These are phyloP conservation scores for Kurtzmaniella fragi DNA, from an alignment of 805 yeast species.

Conservation along the genomic window DNA sequence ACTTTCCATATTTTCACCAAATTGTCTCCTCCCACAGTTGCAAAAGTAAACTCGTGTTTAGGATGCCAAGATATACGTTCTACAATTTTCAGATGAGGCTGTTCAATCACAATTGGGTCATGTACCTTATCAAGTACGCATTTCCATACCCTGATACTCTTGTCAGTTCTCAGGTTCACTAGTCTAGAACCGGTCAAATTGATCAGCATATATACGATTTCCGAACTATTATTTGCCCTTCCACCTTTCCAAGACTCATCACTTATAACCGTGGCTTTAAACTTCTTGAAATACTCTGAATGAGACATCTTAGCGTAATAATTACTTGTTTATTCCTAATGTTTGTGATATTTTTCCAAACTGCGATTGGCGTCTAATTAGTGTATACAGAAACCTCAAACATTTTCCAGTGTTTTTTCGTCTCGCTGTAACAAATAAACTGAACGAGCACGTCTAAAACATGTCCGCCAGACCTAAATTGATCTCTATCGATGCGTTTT, in stretches of 20 bases:
- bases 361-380: too few relatives aligned
- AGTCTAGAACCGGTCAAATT: slow-evolving; percentile 39
- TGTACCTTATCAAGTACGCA: slow-evolving; percentile 18
- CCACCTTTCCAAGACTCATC: not conserved
- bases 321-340: too few relatives aligned
- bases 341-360: too few relatives aligned
- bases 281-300: too few relatives aligned
- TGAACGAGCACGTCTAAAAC: too few relatives aligned
- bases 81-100: slow-evolving; percentile 35
- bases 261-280: too few relatives aligned
- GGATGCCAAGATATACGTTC: slow-evolving; percentile 49
- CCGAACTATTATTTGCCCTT: slow-evolving; percentile 11
- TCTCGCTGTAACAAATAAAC: too few relatives aligned
- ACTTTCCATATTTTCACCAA: slow-evolving; percentile 40
- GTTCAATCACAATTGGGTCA: slow-evolving; percentile 37
- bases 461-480: slow-evolving; percentile 32
- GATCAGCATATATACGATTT: slow-evolving; percentile 32
- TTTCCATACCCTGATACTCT: slow-evolving; percentile 37
- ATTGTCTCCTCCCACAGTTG: slow-evolving; percentile 46
- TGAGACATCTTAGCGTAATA: too few relatives aligned
- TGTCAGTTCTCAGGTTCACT: slow-evolving; percentile 40
- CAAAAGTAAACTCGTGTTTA: slow-evolving; percentile 37
- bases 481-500: slow-evolving; percentile 78
- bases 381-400: too few relatives aligned
- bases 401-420: too few relatives aligned